phyloP scores from a whole-genome alignment of 2,329 filamentous ascomycete genomes.

The Bipolaris oryzae region DNA sequence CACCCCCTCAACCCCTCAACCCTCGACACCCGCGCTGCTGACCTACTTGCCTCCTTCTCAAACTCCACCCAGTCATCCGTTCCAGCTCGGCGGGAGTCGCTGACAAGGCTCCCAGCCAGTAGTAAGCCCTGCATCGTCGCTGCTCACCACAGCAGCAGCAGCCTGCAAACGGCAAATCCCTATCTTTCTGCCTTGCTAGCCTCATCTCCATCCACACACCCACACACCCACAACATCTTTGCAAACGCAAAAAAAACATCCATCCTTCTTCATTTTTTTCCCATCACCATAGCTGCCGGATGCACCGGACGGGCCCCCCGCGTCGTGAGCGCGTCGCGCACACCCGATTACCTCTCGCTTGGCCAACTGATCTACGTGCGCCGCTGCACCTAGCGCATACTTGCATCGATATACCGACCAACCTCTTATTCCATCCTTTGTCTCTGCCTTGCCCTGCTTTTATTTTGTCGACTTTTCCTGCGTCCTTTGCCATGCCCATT shows the following conservation, averaged over 20 bases:
- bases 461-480: neutral
- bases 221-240: constrained; percentile 4
- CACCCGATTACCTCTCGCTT: constrained; percentile 30
- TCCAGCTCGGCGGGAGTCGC: constrained; percentile 19
- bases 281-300: constrained; percentile 6
- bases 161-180: constrained; percentile 17
- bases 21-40: constrained; percentile 6
- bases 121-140: constrained; percentile 15
- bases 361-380: constrained; percentile 43
- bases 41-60: constrained; percentile 29
- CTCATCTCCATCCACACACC: neutral
- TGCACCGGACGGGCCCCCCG: constrained; percentile 29
- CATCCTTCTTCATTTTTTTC: neutral
- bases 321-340: constrained; percentile 28
- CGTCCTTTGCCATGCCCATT: neutral
- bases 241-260: neutral
- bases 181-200: neutral
- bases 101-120: constrained; percentile 22
- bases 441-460: constrained; percentile 2
- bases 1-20: neutral
- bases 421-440: neutral
- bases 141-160: constrained; percentile 3
- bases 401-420: constrained; percentile 13
- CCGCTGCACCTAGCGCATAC: constrained; percentile 37
- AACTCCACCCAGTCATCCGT: constrained; percentile 14